Percentiles rank a stretch among this genome's conserved stretches.
These are phyloP conservation scores for Dioszegia hungarica DNA, from an alignment of 768 basidiomycete genomes.

Conservation along the genomic window DNA sequence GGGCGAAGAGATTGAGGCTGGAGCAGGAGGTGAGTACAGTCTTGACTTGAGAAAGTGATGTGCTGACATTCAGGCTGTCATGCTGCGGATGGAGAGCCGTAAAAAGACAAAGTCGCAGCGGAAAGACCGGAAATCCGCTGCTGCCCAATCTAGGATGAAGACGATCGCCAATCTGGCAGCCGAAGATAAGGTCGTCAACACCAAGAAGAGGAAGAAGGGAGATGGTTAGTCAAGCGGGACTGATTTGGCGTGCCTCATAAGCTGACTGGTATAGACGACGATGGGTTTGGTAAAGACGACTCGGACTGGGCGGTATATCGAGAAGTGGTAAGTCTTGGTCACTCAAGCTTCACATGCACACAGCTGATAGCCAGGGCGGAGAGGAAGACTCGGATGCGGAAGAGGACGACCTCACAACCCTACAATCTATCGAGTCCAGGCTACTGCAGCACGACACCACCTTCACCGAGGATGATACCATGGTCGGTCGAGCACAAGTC, in stretches of 20 bases:
- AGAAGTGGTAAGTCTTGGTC: slow-evolving; percentile 80
- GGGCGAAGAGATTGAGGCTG: slow-evolving; percentile 66
- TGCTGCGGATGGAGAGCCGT: slow-evolving; percentile 79
- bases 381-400: slow-evolving; percentile 71
- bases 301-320: slow-evolving; percentile 97
- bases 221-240: slow-evolving; percentile 61
- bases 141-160: slow-evolving; percentile 93
- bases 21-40: slow-evolving; percentile 68
- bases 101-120: slow-evolving; percentile 72
- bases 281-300: slow-evolving; percentile 88
- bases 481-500: slow-evolving; percentile 68
- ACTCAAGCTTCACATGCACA: neutral
- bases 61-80: slow-evolving; percentile 57
- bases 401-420: slow-evolving; percentile 71
- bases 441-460: slow-evolving; percentile 76
- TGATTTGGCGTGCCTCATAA: neutral
- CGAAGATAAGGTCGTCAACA: slow-evolving; percentile 71
- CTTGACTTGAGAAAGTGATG: neutral
- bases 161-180: slow-evolving; percentile 85
- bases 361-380: slow-evolving; percentile 37
- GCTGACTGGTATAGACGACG: slow-evolving; percentile 56
- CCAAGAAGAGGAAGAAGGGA: slow-evolving; percentile 64
- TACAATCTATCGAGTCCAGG: slow-evolving; percentile 71
- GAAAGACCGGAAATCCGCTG: slow-evolving; percentile 86
- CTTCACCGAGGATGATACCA: slow-evolving; percentile 76